A percentile compares a stretch with the other conserved stretches of the same genome.
Evolutionary conservation across 139 green algal species (phyloP).

Genomic region (Chlamydomonas sp.): DNA sequence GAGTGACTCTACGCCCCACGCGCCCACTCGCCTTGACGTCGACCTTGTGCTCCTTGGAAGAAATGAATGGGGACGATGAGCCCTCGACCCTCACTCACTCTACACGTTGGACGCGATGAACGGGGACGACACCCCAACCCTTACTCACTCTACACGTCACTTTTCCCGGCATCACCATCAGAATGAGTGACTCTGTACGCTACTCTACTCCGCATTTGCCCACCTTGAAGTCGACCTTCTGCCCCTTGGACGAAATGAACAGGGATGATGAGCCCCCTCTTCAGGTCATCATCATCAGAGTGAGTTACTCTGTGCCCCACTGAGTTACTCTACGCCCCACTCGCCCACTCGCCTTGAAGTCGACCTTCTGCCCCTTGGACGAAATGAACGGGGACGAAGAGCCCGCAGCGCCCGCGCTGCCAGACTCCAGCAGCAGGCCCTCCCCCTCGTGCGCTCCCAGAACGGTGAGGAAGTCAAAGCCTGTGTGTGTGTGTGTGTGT

Average conservation of each 20-base stretch:
- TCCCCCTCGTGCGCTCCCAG: slow-evolving; percentile 68
- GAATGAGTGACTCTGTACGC: no score
- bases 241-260: neutral
- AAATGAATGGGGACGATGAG: slow-evolving; percentile 23
- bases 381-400: slow-evolving; percentile 22
- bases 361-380: slow-evolving; percentile 38
- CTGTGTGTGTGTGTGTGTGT: no score
- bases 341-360: slow-evolving; percentile 9
- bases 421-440: slow-evolving; percentile 52
- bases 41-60: slow-evolving; percentile 36
- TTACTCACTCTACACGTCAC: no score
- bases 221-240: slow-evolving; percentile 2
- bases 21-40: slow-evolving; percentile 14
- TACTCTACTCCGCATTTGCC: neutral
- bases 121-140: no score
- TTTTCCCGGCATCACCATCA: no score
- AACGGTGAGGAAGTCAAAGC: slow-evolving; percentile 61
- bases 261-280: no score
- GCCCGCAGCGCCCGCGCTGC: slow-evolving; percentile 28
- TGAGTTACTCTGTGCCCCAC: neutral
- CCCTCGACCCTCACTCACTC: slow-evolving; percentile 30
- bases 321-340: neutral
- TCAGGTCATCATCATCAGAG: neutral
- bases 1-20: neutral
- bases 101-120: no score